Base-by-base conservation (phyloP, 352 stramenopile genomes). In the Phytophthora aleatoria region DNA sequence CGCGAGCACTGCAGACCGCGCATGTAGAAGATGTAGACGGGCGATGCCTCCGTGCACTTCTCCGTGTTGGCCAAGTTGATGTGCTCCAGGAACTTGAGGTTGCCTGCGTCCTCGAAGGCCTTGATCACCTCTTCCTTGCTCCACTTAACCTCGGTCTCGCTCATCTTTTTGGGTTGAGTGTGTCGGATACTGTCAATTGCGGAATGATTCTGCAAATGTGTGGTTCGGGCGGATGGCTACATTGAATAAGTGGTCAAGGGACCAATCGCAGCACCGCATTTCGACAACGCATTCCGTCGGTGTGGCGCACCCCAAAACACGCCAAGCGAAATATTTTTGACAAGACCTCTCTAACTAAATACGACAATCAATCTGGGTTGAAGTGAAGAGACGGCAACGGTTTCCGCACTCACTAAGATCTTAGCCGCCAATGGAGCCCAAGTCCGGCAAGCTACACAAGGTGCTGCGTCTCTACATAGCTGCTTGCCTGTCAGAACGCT, bases 21-120 rank as follows among this genome's bases (percentile, higher is more conserved):
- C 63, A 91, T 83, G 67, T 87, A 91, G 67, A 89, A 91, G 44
- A 81, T 72, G 61, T 74, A 83, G 11, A 38, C 69, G 9, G 80
- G 75, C 3, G 77, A 67, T 27, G 64, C 31, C 57, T 84, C 78
- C 27, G 78, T 71, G 67, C 79, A 85, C 60, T 76, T 75, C 49
- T 83, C 74, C 45, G 65, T 71, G 66, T 85, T 89, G 48, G 79
- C 81, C 45, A 91, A 62, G 61, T 91, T 91, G 31, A 91, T 77
- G 62, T 91, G 82, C 63, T 91, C 82, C 30, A 91, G 64, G 58
- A 91, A 82, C 62, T 82, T 82, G 69, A 90, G 79, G 69, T 89
- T 89, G 44, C 79, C 79, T 10, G 67, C 60, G 39, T 85, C 63
- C 56, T 83, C 69, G 55, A 81, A 73, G 38, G 82, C 77, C 66